Conservation (phyloP, 2,329 filamentous ascomycete genomes). For the Nemania sp. region DNA sequence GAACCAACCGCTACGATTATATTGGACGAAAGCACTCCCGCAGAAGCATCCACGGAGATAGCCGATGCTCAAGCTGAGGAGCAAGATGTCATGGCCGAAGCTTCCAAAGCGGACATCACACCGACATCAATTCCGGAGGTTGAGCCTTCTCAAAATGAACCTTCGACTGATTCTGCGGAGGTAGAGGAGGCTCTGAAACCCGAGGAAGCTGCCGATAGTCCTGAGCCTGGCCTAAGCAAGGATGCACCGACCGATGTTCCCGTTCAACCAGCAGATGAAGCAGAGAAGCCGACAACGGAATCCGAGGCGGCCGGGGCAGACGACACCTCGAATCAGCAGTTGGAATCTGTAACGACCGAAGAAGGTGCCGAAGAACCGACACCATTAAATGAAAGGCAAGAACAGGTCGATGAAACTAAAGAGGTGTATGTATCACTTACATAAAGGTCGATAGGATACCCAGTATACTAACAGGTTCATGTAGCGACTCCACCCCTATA, state of each 20-base stretch:
- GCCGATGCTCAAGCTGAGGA: constrained; percentile 5
- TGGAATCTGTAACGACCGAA: not conserved
- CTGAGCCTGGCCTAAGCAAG: constrained; percentile 6
- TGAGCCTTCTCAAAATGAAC: not conserved
- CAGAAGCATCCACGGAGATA: not conserved
- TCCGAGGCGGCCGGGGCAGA: constrained; percentile 3
- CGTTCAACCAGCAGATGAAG: not conserved
- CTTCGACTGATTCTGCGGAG: not conserved
- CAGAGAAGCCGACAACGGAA: constrained; percentile 15
- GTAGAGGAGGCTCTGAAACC: not conserved
- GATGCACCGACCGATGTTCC: not conserved
- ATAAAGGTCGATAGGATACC: not conserved
- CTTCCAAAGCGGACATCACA: not conserved
- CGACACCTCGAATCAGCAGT: not conserved
- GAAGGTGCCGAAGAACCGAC: constrained; percentile 1
- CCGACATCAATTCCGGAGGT: not conserved
- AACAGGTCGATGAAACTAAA: constrained; percentile 5
- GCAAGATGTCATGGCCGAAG: constrained; percentile 3
- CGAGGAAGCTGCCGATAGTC: constrained; percentile 6
- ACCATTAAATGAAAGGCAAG: constrained; percentile 9
- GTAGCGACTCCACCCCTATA: constrained; percentile 12
- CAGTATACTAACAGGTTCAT: constrained; percentile 8
- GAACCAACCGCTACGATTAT: not conserved
- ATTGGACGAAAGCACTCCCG: not conserved
- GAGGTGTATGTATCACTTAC: constrained; percentile 19